Percentiles rank a stretch among this genome's conserved stretches.
Evolutionary conservation across 1,284 basidiomycete species (phyloP).

Genomic region (Cutaneotrichosporon sp.): DNA sequence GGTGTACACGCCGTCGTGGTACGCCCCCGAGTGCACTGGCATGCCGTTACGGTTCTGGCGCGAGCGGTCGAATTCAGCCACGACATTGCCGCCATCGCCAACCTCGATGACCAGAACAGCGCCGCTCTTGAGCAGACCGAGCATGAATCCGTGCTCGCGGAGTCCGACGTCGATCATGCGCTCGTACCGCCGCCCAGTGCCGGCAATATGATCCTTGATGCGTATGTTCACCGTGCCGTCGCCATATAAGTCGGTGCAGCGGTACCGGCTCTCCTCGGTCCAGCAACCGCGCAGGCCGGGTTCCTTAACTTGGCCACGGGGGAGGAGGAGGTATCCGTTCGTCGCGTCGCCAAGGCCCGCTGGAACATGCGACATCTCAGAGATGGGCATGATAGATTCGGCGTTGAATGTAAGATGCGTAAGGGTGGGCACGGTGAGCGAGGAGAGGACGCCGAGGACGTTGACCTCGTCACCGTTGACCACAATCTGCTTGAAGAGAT

Average conservation of each 20-base stretch:
- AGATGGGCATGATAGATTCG: slow-evolving; percentile 60
- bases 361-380: slow-evolving; percentile 59
- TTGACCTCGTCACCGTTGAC: slow-evolving; percentile 61
- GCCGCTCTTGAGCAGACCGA: slow-evolving; percentile 59
- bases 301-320: slow-evolving; percentile 10
- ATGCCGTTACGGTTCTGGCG: slow-evolving; percentile 31
- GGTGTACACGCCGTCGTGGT: slow-evolving; percentile 46
- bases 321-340: slow-evolving; percentile 36
- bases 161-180: slow-evolving; percentile 44
- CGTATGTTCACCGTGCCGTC: slow-evolving; percentile 56
- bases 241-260: slow-evolving; percentile 25
- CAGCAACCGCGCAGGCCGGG: slow-evolving; percentile 59
- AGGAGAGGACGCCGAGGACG: slow-evolving; percentile 67
- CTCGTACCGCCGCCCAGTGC: slow-evolving; percentile 31
- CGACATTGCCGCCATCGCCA: slow-evolving; percentile 54
- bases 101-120: slow-evolving; percentile 61
- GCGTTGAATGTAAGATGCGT: slow-evolving; percentile 66
- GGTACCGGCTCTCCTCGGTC: slow-evolving; percentile 65
- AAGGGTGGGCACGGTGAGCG: slow-evolving; percentile 63
- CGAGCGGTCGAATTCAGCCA: slow-evolving; percentile 64
- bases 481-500: slow-evolving; percentile 65
- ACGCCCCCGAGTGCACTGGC: slow-evolving; percentile 12
- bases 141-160: slow-evolving; percentile 43
- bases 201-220: slow-evolving; percentile 55
- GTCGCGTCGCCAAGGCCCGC: slow-evolving; percentile 57